These are phyloP conservation scores for Pelagomonas calceolata DNA, from an alignment of 108 stramenopile species.

Conservation along the genomic window DNA sequence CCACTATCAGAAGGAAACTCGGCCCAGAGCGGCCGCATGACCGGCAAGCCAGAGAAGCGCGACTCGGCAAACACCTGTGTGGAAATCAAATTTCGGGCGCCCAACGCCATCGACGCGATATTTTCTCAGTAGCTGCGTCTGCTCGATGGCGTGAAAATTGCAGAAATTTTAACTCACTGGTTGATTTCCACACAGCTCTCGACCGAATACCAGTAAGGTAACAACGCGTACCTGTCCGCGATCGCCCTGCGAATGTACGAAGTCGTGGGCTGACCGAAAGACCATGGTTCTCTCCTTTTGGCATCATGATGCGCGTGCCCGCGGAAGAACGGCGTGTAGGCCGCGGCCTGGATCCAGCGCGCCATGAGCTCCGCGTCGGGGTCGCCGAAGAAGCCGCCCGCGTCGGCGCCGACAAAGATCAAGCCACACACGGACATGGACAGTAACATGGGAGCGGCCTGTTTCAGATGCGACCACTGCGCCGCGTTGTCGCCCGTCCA, in stretches of 20 bases:
- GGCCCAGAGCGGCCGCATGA: constrained; percentile 94
- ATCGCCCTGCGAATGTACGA: constrained; percentile 62
- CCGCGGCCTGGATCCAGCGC: constrained; percentile 96
- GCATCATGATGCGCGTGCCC: constrained; percentile 98
- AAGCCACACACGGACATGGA: constrained; percentile 79
- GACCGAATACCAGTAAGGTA: constrained; percentile 97
- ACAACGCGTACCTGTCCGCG: constrained; percentile 82
- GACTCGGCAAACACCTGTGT: constrained; percentile 74
- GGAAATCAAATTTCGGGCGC: too few relatives aligned
- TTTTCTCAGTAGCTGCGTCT: too few relatives aligned
- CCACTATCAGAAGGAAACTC: constrained; percentile 64
- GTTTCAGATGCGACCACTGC: constrained; percentile 78
- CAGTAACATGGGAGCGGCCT: constrained; percentile 90
- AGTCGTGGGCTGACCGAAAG: constrained; percentile 86
- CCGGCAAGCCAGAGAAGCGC: constrained; percentile 75
- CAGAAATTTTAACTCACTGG: too few relatives aligned
- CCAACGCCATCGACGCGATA: too few relatives aligned
- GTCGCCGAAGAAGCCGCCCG: constrained; percentile 97
- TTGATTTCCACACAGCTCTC: too few relatives aligned
- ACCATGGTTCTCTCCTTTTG: constrained; percentile 91
- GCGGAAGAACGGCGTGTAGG: constrained; percentile 96
- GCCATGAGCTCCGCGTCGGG: constrained; percentile 90
- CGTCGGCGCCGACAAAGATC: constrained; percentile 95
- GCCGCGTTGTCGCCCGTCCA: constrained; percentile 99
- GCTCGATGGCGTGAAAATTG: too few relatives aligned